Conservation (phyloP, 2,329 filamentous ascomycete genomes). For the Zelopaecilomyces penicillatus region DNA sequence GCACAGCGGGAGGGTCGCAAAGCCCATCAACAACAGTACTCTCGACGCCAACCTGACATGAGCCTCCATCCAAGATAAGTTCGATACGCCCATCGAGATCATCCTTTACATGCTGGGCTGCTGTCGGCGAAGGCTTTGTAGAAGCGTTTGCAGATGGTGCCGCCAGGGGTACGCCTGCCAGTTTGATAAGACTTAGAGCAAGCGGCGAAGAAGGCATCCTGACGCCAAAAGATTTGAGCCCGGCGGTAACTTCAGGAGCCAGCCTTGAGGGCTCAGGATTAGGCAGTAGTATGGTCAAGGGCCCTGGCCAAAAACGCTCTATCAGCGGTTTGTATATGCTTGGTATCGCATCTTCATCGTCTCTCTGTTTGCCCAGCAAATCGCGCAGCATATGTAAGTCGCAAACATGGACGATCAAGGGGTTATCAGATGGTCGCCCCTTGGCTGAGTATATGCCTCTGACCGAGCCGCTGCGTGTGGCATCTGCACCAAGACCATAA, state of each 20-base stretch:
- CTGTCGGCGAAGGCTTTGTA: conserved; percentile 85
- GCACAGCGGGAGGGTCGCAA: conserved; percentile 67
- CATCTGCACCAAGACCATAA: conserved; percentile 93
- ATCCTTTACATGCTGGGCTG: conserved; percentile 78
- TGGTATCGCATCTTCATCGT: conserved; percentile 46
- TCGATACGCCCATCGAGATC: conserved; percentile 78
- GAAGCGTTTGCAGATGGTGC: conserved; percentile 92
- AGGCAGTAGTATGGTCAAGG: conserved; percentile 81
- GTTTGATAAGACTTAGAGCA: conserved; percentile 78
- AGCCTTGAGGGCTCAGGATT: conserved; percentile 62
- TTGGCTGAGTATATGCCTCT: conserved; percentile 90
- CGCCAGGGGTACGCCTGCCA: conserved; percentile 70
- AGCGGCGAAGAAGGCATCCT: conserved; percentile 81
- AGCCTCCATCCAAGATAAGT: conserved; percentile 80
- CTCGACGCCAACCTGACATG: conserved; percentile 84
- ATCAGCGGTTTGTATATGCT: conserved; percentile 72
- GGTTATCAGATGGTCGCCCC: conserved; percentile 85
- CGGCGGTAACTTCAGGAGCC: conserved; percentile 87
- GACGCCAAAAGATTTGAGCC: conserved; percentile 74
- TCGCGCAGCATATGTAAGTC: conserved; percentile 67
- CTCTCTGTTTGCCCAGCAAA: conserved; percentile 38
- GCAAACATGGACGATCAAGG: conserved; percentile 84
- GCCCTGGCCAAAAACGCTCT: conserved; percentile 84
- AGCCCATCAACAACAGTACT: conserved; percentile 94
- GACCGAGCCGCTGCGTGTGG: conserved; percentile 74